These are phyloP conservation scores for Acer yangbiense DNA, from an alignment of 345 rosid genomes.

Conservation along the genomic window DNA sequence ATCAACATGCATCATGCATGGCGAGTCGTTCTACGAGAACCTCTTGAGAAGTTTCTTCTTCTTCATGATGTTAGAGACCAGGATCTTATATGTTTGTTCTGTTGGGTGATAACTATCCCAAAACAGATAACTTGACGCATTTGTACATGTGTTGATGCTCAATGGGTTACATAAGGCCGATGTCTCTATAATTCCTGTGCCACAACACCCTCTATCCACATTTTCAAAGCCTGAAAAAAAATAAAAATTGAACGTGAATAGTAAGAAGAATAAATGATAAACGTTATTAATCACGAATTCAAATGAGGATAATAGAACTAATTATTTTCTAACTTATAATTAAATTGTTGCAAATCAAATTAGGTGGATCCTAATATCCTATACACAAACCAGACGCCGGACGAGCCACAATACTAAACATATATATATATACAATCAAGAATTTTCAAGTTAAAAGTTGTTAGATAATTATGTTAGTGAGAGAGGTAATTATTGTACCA, in stretches of 20 bases:
- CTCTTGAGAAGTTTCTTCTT: background rate
- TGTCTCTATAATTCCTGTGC: slow-evolving; percentile 5
- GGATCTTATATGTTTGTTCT: slow-evolving; percentile 23
- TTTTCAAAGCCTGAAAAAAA: slow-evolving; percentile 23
- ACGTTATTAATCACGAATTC: too few species aligned
- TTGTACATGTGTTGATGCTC: slow-evolving; percentile 13
- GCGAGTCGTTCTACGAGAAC: background rate
- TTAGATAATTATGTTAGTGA: background rate
- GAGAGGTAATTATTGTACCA: slow-evolving; percentile 36
- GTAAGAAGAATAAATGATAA: background rate
- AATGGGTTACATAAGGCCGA: slow-evolving; percentile 17
- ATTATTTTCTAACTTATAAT: too few species aligned
- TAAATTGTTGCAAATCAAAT: too few species aligned
- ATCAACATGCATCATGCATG: too few species aligned
- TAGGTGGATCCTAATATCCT: too few species aligned
- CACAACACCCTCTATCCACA: slow-evolving; percentile 28
- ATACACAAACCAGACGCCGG: too few species aligned
- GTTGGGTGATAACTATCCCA: slow-evolving; percentile 37
- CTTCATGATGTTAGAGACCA: background rate
- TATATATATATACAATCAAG: too few species aligned
- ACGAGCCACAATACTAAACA: too few species aligned
- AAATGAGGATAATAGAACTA: too few species aligned
- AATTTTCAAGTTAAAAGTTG: background rate
- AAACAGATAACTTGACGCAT: slow-evolving; percentile 24
- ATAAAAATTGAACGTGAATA: background rate